Evolutionary conservation across 768 basidiomycete genomes (phyloP).

Genomic region (Lactarius deliciosus): DNA sequence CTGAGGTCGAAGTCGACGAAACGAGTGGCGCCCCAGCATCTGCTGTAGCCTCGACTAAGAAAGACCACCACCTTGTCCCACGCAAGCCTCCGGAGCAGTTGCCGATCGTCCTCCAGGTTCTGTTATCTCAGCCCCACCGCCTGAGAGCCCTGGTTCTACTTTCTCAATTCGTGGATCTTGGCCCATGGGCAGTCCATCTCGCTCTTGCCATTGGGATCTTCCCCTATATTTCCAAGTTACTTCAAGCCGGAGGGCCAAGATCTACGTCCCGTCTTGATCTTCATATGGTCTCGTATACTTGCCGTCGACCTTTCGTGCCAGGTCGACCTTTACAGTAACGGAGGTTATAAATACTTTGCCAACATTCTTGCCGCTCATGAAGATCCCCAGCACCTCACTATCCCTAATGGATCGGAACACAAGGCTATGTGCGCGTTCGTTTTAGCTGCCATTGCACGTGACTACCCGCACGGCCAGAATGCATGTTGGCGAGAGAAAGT

Average conservation of each 20-base stretch:
- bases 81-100: conserved; percentile 95
- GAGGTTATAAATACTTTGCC: conserved; percentile 85
- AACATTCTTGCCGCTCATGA: conserved; percentile 69
- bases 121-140: conserved; percentile 94
- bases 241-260: conserved; percentile 94
- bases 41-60: conserved; percentile 22
- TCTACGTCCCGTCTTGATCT: conserved; percentile 95
- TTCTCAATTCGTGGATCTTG: conserved; percentile 96
- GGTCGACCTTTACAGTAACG: conserved; percentile 79
- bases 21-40: conserved; percentile 15
- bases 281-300: conserved; percentile 97
- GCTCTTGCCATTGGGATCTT: conserved; percentile 97
- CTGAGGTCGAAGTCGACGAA: conserved; percentile 37
- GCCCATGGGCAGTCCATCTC: conserved; percentile 97
- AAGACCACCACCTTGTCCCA: conserved; percentile 60
- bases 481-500: conserved; percentile 81
- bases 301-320: conserved; percentile 96
- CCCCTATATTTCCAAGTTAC: conserved; percentile 94
- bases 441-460: conserved; percentile 85
- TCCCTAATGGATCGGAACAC: conserved; percentile 95
- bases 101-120: conserved; percentile 95
- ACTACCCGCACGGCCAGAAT: conserved; percentile 81
- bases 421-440: conserved; percentile 99
- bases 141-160: conserved; percentile 93
- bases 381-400: conserved; percentile 50